Base-by-base conservation (phyloP, 352 stramenopile genomes). In the Phytophthora capsici region DNA sequence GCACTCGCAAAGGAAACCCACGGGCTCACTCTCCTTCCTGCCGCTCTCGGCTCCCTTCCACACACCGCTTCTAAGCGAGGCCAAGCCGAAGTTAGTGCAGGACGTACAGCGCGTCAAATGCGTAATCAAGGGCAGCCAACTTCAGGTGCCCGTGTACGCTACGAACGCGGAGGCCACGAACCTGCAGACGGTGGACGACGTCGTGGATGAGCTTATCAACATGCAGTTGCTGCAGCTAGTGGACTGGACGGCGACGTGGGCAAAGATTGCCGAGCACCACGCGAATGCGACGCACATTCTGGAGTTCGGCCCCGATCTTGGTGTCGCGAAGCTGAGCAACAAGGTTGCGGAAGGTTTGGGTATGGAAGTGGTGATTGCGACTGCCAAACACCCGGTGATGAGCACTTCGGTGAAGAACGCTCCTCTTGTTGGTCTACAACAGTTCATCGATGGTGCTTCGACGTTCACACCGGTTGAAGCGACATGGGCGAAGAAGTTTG, bases 41-140 rank as follows among this genome's bases (percentile, higher is more conserved):
- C 48, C 55, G 4, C 65, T 95, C 4, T 91, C 85, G 41, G 82
- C 80, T 26, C 80, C 88, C 3, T 96, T 96, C 77, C 89, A 96
- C 66, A 92, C 81, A 58, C 56, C 57, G 7, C 41, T 90, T 41
- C 57, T 93, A 19, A 58, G 22, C 38, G 47, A 71, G 3, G 84
- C 83, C 8, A 80, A 80, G 38, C 57, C 66, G 5, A 62, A 66
- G 52, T 77, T 95, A 38, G 8, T 89, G 8, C 37, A 57, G 10
- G 84, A 94, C 50, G 46, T 89, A 3, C 61, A 78, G 55, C 84
- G 84, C 23, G 26, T 89, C 13, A 71, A 73, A 17, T 65, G 84
- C 13, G 57, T 47, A 23, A 57, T 89, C 26, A 62, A 73, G 20
- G 82, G 82, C 23, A 65, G 68, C 20, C 57, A 79, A 19, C 70